Conservation (phyloP, 1,284 basidiomycete species). For the Rhodotorula sp. region DNA sequence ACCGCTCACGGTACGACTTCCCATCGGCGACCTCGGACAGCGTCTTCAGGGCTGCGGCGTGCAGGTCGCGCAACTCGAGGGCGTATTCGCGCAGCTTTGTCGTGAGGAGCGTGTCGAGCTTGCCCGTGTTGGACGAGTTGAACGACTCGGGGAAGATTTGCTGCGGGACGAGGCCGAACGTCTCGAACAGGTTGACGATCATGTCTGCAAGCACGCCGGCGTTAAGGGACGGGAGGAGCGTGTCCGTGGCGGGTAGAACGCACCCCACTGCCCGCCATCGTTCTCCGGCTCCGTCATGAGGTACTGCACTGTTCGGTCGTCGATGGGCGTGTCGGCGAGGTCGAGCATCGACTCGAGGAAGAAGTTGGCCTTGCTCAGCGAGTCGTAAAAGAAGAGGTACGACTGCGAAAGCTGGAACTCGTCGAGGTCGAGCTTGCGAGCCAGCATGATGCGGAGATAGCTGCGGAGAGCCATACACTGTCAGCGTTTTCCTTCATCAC, state of each 20-base stretch:
- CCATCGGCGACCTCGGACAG: conserved; percentile 52
- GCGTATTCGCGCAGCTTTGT: conserved; percentile 84
- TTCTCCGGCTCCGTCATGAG: conserved; percentile 76
- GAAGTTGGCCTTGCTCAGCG: conserved; percentile 65
- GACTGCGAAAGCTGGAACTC: conserved; percentile 76
- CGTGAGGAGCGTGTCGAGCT: conserved; percentile 78
- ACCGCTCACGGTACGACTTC: conserved; percentile 33
- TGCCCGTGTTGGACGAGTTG: conserved; percentile 72
- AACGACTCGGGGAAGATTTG: conserved; percentile 80
- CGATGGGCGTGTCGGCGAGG: conserved; percentile 74
- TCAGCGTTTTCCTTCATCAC: no score
- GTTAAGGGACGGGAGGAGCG: background rate
- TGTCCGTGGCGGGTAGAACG: background rate
- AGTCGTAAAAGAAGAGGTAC: conserved; percentile 73
- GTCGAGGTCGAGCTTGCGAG: conserved; percentile 79
- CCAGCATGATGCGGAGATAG: conserved; percentile 67
- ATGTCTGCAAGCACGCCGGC: conserved; percentile 63
- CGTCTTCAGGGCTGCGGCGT: conserved; percentile 47
- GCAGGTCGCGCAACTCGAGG: conserved; percentile 71
- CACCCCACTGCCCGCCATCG: conserved; percentile 83
- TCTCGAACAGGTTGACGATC: conserved; percentile 81
- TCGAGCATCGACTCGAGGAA: conserved; percentile 87
- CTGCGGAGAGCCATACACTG: background rate
- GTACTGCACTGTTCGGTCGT: conserved; percentile 77
- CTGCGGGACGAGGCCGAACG: conserved; percentile 68